Conservation (phyloP, 2,329 filamentous ascomycete species). For the Fusarium penzigii region DNA sequence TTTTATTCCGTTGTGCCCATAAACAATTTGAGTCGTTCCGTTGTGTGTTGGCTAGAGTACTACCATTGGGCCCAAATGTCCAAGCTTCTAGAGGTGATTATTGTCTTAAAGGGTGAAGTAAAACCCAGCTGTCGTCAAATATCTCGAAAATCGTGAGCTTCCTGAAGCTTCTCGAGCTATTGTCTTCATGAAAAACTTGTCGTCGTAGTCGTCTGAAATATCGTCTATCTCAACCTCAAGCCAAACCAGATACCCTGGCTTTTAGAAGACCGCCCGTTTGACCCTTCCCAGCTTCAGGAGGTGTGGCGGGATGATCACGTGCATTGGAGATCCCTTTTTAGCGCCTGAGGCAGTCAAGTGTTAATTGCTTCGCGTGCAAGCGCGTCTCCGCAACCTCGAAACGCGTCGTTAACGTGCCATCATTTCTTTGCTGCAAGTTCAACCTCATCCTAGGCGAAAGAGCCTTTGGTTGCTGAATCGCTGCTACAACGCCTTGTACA, state of each 20-base stretch:
- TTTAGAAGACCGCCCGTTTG: slow-evolving; percentile 18
- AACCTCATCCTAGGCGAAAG: slow-evolving; percentile 17
- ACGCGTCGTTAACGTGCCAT: slow-evolving; percentile 41
- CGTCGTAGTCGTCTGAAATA: slow-evolving; percentile 3
- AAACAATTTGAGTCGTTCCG: slow-evolving; percentile 17
- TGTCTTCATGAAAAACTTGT: neutral
- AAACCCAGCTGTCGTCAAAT: slow-evolving; percentile 4
- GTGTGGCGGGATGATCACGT: slow-evolving; percentile 34
- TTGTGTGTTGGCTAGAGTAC: slow-evolving; percentile 10
- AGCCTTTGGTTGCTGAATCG: neutral
- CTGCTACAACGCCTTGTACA: slow-evolving; percentile 14
- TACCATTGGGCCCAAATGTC: slow-evolving; percentile 15
- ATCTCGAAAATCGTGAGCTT: neutral
- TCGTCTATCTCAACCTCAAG: slow-evolving; percentile 24
- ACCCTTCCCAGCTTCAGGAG: slow-evolving; percentile 31
- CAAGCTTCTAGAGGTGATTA: slow-evolving; percentile 15
- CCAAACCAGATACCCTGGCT: slow-evolving; percentile 23
- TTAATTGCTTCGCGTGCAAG: slow-evolving; percentile 41
- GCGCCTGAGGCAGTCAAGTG: slow-evolving; percentile 38
- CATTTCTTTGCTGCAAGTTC: slow-evolving; percentile 30
- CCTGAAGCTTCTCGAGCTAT: neutral
- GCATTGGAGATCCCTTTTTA: slow-evolving; percentile 6
- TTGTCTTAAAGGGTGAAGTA: slow-evolving; percentile 21
- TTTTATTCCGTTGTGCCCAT: slow-evolving; percentile 13
- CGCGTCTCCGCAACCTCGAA: slow-evolving; percentile 36